Conservation (phyloP, 148 eudicot species). For the Camellia japonica region DNA sequence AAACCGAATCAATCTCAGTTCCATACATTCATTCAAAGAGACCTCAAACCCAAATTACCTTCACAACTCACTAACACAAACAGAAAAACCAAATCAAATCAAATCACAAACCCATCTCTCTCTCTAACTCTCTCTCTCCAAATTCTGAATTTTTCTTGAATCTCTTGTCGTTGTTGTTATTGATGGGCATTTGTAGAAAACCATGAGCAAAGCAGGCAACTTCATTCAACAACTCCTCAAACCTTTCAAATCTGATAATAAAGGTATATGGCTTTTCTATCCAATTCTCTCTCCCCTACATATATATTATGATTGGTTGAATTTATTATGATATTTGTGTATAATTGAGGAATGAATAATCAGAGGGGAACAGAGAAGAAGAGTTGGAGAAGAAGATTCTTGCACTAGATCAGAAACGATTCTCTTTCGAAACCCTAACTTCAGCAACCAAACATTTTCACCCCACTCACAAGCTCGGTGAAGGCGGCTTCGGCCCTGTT, state of each 20-base stretch:
- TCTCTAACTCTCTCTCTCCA: too few relatives aligned
- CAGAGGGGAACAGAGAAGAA: constrained; percentile 37
- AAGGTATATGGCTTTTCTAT: constrained; percentile 22
- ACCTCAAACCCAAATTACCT: too few relatives aligned
- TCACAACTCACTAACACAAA: too few relatives aligned
- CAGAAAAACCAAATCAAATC: too few relatives aligned
- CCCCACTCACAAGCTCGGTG: constrained; percentile 66
- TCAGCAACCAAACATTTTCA: constrained; percentile 75
- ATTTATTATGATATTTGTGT: neutral
- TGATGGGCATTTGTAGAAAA: neutral
- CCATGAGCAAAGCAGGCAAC: constrained; percentile 33
- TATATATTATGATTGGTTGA: neutral
- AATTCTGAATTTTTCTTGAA: neutral
- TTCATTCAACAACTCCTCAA: constrained; percentile 40
- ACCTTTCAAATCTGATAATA: constrained; percentile 32
- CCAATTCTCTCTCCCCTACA: neutral
- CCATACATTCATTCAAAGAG: too few relatives aligned
- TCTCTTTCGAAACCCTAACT: constrained; percentile 52
- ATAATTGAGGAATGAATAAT: constrained; percentile 1
- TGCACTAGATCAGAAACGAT: constrained; percentile 68
- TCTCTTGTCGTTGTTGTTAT: neutral
- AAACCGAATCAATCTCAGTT: too few relatives aligned
- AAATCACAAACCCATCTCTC: too few relatives aligned
- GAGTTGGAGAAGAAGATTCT: constrained; percentile 70
- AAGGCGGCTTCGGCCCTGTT: constrained; percentile 79